A percentile compares a stretch with the other conserved stretches of the same genome.
These are phyloP conservation scores for Nicotiana paniculata DNA, from an alignment of 257 asterid species.

Conservation along the genomic window DNA sequence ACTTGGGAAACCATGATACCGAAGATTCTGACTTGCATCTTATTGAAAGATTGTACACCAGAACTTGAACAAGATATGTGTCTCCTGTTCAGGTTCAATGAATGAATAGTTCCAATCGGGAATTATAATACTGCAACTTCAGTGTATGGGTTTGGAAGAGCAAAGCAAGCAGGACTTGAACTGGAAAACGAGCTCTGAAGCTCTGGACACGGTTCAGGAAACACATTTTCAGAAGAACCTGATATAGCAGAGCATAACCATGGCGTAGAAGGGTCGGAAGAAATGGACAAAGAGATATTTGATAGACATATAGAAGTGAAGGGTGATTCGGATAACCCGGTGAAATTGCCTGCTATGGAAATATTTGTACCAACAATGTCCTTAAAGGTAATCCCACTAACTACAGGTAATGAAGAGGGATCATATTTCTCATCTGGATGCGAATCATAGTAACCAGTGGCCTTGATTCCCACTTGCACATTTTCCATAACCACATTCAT, in stretches of 20 bases:
- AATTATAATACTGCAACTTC: slow-evolving; percentile 40
- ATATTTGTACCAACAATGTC: slow-evolving; percentile 61
- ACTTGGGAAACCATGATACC: slow-evolving; percentile 18
- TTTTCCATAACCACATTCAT: slow-evolving; percentile 48
- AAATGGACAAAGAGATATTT: slow-evolving; percentile 44
- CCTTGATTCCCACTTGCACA: slow-evolving; percentile 51
- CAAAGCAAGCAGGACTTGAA: slow-evolving; percentile 23
- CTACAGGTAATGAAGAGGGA: slow-evolving; percentile 59
- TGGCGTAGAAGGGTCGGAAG: slow-evolving; percentile 24
- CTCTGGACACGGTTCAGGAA: slow-evolving; percentile 61
- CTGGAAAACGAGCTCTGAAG: slow-evolving; percentile 32
- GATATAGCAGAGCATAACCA: slow-evolving; percentile 57
- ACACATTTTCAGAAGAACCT: slow-evolving; percentile 56
- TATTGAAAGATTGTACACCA: slow-evolving; percentile 33
- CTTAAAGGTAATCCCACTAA: slow-evolving; percentile 45
- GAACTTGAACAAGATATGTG: slow-evolving; percentile 17
- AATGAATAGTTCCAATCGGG: slow-evolving; percentile 28
- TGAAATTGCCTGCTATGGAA: slow-evolving; percentile 55
- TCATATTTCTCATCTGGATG: slow-evolving; percentile 88
- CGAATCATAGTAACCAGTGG: slow-evolving; percentile 55
- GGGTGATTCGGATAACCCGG: slow-evolving; percentile 67
- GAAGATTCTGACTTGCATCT: slow-evolving; percentile 21
- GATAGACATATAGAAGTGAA: slow-evolving; percentile 71
- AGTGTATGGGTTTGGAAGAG: slow-evolving; percentile 23
- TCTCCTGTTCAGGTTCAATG: slow-evolving; percentile 32